Base-by-base conservation (phyloP, 2,329 filamentous ascomycete genomes). In the Colletotrichum higginsianum region DNA sequence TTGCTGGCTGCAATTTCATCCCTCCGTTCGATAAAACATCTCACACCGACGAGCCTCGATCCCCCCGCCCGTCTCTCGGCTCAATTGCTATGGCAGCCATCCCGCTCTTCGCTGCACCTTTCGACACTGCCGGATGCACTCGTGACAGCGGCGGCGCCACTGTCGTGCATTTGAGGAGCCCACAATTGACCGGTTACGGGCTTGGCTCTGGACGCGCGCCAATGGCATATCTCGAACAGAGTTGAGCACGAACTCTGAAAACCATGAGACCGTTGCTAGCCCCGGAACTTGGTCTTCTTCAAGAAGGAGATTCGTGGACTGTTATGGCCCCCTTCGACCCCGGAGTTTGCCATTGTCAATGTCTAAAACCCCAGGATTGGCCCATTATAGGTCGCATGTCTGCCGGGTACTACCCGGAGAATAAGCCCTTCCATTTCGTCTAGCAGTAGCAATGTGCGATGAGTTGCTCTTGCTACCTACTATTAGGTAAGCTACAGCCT, bases 291-390 rank as follows among this genome's bases (percentile, higher is more conserved):
- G 7, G 30, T 46, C n/a, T 30, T 35, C 30, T 61, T 57, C 38
- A 38, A 57, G 55, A 57, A 57, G n/a, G 21, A 26, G 38, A 57
- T 57, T 57, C 38, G 35, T 57, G 55, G 55, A 57, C 42, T 9
- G 23, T 44, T n/a, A 26, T 18, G 38, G 6, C 38, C 42, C 8
- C 55, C 55, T 57, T 21, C 35, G 35, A 21, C 30, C n/a, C 5
- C 21, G 15, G 7, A 21, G 7, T 21, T 30, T 23, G 13, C 42
- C 12, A 21, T 57, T 15, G 15, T 23, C 12, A 21, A 42, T 40
- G 13, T 40, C 18, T 44, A 16, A 9, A 42, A 40, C 38, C 38
- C 55, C n/a, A 26, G n/a, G 55, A 16, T 26, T 44, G 6, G 38
- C 35, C 13, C n/a, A 15, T 21, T 7, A 42, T 35, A 21, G 21